Evolutionary conservation across 495 filamentous ascomycete genomes (phyloP).

Genomic region (Amorphotheca resinae): DNA sequence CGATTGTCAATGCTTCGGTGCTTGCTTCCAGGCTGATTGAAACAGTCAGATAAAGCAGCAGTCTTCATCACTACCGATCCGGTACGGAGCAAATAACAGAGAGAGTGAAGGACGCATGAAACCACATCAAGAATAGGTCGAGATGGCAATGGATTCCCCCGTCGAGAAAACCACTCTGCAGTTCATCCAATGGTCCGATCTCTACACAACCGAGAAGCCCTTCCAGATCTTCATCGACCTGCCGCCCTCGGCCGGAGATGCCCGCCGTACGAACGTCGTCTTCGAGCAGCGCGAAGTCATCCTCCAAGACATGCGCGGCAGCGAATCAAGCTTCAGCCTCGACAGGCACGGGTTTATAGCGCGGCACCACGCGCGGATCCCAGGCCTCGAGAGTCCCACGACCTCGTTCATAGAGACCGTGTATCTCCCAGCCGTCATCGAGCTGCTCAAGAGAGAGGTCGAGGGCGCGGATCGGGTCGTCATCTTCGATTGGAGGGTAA

Average conservation of each 20-base stretch:
- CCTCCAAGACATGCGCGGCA: background rate
- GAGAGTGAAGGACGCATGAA: too few species aligned
- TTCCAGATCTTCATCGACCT: constrained; percentile 11
- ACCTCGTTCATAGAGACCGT: background rate
- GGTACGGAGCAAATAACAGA: too few species aligned
- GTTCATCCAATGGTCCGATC: constrained; percentile 9
- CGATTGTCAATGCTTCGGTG: too few species aligned
- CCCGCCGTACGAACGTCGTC: constrained; percentile 4
- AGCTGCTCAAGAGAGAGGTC: constrained; percentile 15
- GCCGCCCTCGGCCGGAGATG: constrained; percentile 1
- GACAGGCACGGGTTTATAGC: constrained; percentile 6
- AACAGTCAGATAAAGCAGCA: too few species aligned
- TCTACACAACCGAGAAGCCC: constrained; percentile 9
- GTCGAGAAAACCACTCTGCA: background rate
- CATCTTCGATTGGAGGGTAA: constrained; percentile 24
- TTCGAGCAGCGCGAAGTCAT: background rate
- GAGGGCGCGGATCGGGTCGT: constrained; percentile 18
- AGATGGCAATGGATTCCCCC: too few species aligned
- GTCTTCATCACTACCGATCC: too few species aligned
- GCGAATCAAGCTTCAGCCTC: background rate
- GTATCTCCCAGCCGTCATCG: constrained; percentile 20
- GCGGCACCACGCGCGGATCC: background rate
- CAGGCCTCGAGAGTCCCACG: background rate
- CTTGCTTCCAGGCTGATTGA: too few species aligned
- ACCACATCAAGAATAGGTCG: too few species aligned